Evolutionary conservation across 352 stramenopile genomes (phyloP), one percentile per base, ranked within the genome.

Genomic region (Pilasporangium apinafurcum): DNA sequence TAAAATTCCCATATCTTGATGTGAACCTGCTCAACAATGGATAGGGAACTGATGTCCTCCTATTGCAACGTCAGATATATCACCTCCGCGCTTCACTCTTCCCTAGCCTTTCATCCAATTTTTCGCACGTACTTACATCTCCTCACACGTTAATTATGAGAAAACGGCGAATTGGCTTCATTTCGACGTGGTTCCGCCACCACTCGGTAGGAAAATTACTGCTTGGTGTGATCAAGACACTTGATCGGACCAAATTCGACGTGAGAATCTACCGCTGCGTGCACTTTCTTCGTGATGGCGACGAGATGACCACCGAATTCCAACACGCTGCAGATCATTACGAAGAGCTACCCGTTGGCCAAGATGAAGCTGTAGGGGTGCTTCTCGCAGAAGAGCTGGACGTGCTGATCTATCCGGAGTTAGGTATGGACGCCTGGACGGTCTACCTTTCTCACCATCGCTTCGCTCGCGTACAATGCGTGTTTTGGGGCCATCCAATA

Each of bases 401-500:
- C 43, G 63, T 95, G 7, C 49, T 76, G 3, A 45, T 96, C 17
- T 96, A 76, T 39, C 70, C 76, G 14, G 86, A 96, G 39, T 44
- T 96, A 21, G 81, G 83, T 2, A 92, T 96, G 74, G 77, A 94
- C 26, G 52, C 61, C 27, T 81, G 78, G 60, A 83, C 71, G 9
- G 70, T 92, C 13, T 55, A 80, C 27, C 63, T 84, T 5, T 67
- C 81, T 1, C 83, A 90, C 51, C 65, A 80, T 25, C 72, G 86
- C 6, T 31, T 96, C 5, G 83, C 85, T 12, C 64, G 60, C 0
- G 60, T 93, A 1, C 78, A 91, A 42, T 75, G 78, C 32, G 64
- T 86, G 4, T 93, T 95, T 40, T 96, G 86, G 86, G 86, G 86
- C 20, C 83, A 95, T 39, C 83, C 83, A 13, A 74, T 86, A 41